These are phyloP conservation scores for Violaceomyces palustris DNA, from an alignment of 1,284 basidiomycete genomes.

Conservation along the genomic window DNA sequence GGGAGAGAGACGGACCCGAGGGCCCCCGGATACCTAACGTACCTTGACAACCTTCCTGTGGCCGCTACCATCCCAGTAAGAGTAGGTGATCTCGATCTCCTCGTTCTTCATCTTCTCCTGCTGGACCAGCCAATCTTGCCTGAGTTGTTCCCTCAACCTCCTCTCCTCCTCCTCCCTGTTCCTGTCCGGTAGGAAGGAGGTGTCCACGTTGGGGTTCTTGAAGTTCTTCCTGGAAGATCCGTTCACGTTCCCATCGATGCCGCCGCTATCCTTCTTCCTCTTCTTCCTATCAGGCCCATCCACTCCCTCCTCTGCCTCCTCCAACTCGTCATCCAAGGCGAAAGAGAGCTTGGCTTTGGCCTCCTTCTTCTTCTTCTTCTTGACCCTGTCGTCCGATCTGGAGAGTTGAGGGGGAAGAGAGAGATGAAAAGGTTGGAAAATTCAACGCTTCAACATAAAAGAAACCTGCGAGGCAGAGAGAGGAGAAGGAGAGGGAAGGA, in stretches of 20 bases:
- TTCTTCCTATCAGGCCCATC: conserved; percentile 1
- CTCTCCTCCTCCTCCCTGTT: conserved; percentile 90
- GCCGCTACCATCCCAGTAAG: conserved; percentile 96
- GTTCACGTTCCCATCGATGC: neutral
- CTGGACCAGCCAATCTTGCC: conserved; percentile 81
- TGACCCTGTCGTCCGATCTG: conserved; percentile 57
- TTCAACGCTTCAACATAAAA: no score
- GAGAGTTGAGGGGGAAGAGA: no score
- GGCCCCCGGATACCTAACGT: no score
- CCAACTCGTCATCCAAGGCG: conserved; percentile 55
- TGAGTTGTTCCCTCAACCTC: conserved; percentile 75
- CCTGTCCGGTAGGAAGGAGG: conserved; percentile 94
- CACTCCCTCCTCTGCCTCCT: conserved; percentile 5
- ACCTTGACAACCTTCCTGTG: conserved; percentile 88
- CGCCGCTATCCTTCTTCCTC: conserved; percentile 13
- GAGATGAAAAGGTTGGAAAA: no score
- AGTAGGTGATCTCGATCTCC: conserved; percentile 86
- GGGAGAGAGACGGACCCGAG: no score
- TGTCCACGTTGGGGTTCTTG: conserved; percentile 95
- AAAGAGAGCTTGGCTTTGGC: conserved; percentile 81
- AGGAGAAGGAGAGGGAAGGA: no score
- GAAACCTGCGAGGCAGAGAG: no score
- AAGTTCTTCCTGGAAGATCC: conserved; percentile 61
- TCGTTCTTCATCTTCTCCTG: conserved; percentile 85
- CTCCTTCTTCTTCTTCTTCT: conserved; percentile 78